Evolutionary conservation across 2,329 filamentous ascomycete species (phyloP), one percentile per base, ranked within the genome.

Genomic region (Madurella mycetomatis): DNA sequence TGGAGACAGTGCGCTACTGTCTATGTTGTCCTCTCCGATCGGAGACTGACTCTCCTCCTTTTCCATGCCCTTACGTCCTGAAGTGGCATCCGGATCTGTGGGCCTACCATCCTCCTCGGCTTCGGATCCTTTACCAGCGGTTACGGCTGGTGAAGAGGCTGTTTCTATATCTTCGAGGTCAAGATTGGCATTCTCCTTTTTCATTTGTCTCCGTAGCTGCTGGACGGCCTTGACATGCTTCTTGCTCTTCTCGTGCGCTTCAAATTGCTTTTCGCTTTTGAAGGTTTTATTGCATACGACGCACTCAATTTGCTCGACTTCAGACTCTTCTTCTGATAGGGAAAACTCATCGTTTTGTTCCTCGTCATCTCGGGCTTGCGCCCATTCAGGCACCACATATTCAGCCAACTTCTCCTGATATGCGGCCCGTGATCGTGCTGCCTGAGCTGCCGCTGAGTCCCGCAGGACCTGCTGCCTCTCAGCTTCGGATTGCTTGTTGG

Each of bases 241-340:
- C 70, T 96, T 99, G 76, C 92, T 97, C 73, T 87, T 90, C 73
- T 96, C 92, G 65, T 99, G 94, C 2, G 88, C 86, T 65, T 95
- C 85, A 57, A 88, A 91, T 66, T 97, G 92, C 61, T 90, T 91
- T 67, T 95, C 88, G 65, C 92, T 97, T 72, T 96, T 83, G 72
- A 97, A 99, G 0, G 73, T 79, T 61, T 88, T 90, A 61, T 84
- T 81, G 70, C 94, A 97, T 4, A 84, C 81, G 2, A 87, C 81
- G 67, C 94, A 97, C 63, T 85, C 85, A 50, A 89, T 81, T 31
- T 83, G 73, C 60, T 86, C 80, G 3, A 79, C 68, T 58, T 81
- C 80, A 1, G 75, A 77, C 49, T 76, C 76, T n/a, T 78, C 75
- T 25, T 81, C 80, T 12, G 80, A 64, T 32, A 58, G 73, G 7